Evolutionary conservation across 169 alveolate genomes (phyloP), one percentile per base, ranked within the genome.

Genomic region (Plasmodium gonderi): DNA sequence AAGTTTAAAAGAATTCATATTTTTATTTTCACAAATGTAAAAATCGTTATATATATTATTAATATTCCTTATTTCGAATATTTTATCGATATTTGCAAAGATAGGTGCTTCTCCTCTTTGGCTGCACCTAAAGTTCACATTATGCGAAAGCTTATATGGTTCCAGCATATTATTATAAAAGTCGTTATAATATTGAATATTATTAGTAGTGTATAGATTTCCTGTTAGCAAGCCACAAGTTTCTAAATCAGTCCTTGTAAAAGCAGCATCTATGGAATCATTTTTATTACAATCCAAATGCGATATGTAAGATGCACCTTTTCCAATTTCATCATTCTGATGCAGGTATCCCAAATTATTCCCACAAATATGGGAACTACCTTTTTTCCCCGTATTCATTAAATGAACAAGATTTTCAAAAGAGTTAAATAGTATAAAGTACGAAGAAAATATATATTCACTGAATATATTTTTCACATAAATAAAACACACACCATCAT

Each of bases 1-100:
- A 33, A 90, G 54, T 72, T 90, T 90, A 78, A 90, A 90, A 7
- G 90, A 47, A 23, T 65, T 79, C 51, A 90, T 42, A 17, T 67
- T 90, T 78, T 90, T 90, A 90, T 90, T 90, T 78, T 90, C 94
- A 78, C 94, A 90, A 77, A 90, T 90, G 60, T 64, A 90, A 44
- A 90, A 42, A 42, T 90, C 94, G 47, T 90, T 90, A 72, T 76
- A 90, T 4, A 65, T 47, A 79, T 68, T 90, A 23, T 77, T 76
- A 54, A 90, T 90, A 49, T 90, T 90, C 9, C 72, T 79, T 40
- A 79, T 78, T 38, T 90, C 94, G 60, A 90, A 90, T 90, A 78
- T 72, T 8, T 36, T n/a, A 9, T 42, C 26, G 44, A 90, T 64
- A 69, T 90, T 90, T 90, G 44, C 65, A 78, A 90, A 90, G 29